Percentiles rank a stretch among this genome's conserved stretches.
These are phyloP conservation scores for Pyrenochaeta sp. DNA, from an alignment of 2,329 filamentous ascomycete genomes.

Conservation along the genomic window DNA sequence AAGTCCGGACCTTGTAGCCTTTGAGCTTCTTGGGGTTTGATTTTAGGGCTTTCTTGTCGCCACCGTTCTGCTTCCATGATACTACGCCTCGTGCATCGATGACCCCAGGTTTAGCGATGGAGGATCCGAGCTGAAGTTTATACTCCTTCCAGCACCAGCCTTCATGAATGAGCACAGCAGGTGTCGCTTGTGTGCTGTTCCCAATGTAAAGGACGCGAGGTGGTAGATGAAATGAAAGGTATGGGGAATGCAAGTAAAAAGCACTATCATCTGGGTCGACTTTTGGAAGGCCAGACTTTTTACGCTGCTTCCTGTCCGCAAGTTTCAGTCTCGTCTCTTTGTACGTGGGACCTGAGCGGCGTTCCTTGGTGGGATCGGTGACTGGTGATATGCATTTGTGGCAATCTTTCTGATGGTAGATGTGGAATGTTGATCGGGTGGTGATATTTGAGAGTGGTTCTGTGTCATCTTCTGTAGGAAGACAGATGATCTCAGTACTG, in stretches of 20 bases:
- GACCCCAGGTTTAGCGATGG: conserved; percentile 23
- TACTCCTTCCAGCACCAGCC: conserved; percentile 38
- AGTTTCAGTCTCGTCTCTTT: conserved; percentile 19
- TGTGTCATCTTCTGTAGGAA: background rate
- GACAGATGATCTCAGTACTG: background rate
- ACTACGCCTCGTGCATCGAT: conserved; percentile 42
- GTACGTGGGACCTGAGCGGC: conserved; percentile 15
- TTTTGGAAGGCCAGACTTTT: conserved; percentile 5
- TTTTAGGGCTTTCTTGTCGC: conserved; percentile 14
- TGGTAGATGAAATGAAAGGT: conserved; percentile 38
- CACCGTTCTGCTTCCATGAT: conserved; percentile 27
- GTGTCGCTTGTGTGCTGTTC: conserved; percentile 15
- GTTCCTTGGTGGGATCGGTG: conserved; percentile 26
- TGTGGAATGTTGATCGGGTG: conserved; percentile 26
- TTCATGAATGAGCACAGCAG: conserved; percentile 34
- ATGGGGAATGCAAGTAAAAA: conserved; percentile 42
- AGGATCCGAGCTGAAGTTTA: conserved; percentile 38
- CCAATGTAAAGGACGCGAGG: conserved; percentile 37
- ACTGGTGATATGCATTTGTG: conserved; percentile 22
- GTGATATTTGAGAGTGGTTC: background rate
- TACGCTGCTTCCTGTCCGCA: conserved; percentile 13
- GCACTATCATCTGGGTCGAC: conserved; percentile 11
- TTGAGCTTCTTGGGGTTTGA: conserved; percentile 19
- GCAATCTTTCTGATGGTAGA: conserved; percentile 25
- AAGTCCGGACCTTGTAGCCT: conserved; percentile 40